Evolutionary conservation across 176 grass and related monocot genomes (phyloP).

Genomic region (Urochloa ruziziensis): DNA sequence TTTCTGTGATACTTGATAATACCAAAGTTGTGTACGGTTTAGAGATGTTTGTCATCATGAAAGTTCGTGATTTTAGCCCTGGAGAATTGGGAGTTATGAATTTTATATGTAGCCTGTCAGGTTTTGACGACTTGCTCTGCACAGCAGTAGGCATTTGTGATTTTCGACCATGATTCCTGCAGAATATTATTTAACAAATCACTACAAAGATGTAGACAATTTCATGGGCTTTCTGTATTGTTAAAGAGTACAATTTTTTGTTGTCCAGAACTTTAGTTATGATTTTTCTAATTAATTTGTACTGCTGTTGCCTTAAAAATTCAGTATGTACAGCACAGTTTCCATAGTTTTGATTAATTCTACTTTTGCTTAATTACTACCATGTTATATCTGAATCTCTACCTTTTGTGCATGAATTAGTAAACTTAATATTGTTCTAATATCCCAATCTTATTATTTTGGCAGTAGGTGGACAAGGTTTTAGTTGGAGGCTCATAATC

Average conservation of each 20-base stretch:
- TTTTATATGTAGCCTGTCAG: not conserved
- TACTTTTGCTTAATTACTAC: not conserved
- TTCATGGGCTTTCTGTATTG: not conserved
- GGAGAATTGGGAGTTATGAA: not conserved
- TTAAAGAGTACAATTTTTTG: not conserved
- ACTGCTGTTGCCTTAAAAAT: no score
- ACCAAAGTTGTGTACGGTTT: not conserved
- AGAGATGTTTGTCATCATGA: not conserved
- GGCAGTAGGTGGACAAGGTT: not conserved
- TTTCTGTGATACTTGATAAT: not conserved
- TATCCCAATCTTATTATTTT: not conserved
- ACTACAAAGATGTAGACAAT: not conserved
- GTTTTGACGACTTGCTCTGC: not conserved
- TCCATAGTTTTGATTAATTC: not conserved
- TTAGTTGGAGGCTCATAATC: not conserved
- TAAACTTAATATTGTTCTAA: not conserved
- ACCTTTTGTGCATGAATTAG: not conserved
- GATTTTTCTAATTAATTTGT: no score
- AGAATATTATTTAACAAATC: not conserved
- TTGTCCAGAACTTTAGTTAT: not conserved
- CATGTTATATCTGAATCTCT: not conserved
- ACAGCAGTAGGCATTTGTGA: not conserved
- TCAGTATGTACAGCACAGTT: not conserved
- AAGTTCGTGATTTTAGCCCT: not conserved
- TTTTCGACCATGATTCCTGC: not conserved